Evolutionary conservation across 2,329 filamentous ascomycete species (phyloP).

Genomic region (Talaromyces rugulosus): DNA sequence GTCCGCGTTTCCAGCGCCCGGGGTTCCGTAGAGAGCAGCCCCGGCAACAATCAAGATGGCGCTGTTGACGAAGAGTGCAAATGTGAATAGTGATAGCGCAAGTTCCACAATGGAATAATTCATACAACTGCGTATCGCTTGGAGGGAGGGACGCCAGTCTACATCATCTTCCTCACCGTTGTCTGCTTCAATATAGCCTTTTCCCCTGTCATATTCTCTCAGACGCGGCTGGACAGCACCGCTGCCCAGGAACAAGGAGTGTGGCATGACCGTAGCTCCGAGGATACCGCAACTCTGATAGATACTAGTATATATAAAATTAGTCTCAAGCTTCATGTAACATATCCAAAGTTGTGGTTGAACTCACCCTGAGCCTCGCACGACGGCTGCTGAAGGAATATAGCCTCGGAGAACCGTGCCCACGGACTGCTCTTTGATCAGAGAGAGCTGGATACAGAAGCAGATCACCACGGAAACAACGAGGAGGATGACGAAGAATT

Average conservation of each 20-base stretch:
- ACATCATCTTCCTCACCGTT: conserved; percentile 37
- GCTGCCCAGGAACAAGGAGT: conserved; percentile 55
- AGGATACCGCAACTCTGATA: conserved; percentile 53
- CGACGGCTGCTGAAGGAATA: conserved; percentile 50
- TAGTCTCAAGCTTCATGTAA: not conserved
- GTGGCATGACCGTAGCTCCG: conserved; percentile 56
- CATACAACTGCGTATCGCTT: conserved; percentile 69
- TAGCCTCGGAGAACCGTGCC: conserved; percentile 53
- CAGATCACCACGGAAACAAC: conserved; percentile 55
- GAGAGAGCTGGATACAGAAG: conserved; percentile 54
- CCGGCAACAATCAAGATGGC: conserved; percentile 79
- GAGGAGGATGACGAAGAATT: conserved; percentile 51
- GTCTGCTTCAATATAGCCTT: conserved; percentile 31
- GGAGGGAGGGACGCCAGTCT: conserved; percentile 63
- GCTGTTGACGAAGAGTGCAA: conserved; percentile 80
- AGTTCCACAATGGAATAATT: conserved; percentile 70
- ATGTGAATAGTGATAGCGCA: conserved; percentile 69
- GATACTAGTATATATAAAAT: conserved; percentile 30
- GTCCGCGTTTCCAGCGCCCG: conserved; percentile 63
- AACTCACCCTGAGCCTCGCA: conserved; percentile 48
- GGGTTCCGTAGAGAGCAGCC: conserved; percentile 63
- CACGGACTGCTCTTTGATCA: conserved; percentile 46
- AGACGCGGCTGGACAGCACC: conserved; percentile 54
- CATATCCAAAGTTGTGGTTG: not conserved
- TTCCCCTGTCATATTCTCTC: conserved; percentile 43